Percentiles rank a stretch among this genome's conserved stretches.
These are phyloP conservation scores for Cladosporium sp. DNA, from an alignment of 2,329 filamentous ascomycete species.

Conservation along the genomic window DNA sequence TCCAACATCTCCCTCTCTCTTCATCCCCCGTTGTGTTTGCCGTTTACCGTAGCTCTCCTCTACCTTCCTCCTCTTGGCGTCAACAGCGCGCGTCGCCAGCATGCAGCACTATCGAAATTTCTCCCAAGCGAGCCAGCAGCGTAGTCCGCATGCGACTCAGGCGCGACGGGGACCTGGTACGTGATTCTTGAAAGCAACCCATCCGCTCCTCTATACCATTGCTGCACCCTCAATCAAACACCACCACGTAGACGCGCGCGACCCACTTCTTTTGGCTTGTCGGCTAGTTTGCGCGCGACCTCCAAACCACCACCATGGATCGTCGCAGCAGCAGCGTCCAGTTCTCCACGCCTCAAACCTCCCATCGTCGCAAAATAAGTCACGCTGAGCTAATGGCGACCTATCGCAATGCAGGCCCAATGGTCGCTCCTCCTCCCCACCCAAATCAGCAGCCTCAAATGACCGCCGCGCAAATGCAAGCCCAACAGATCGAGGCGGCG, in stretches of 20 bases:
- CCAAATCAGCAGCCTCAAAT: slow-evolving; percentile 53
- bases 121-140: slow-evolving; percentile 41
- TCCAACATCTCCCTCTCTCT: neutral
- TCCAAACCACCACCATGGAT: slow-evolving; percentile 6
- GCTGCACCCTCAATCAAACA: neutral
- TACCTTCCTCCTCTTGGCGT: slow-evolving; percentile 19
- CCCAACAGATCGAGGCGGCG: slow-evolving; percentile 46
- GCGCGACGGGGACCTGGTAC: slow-evolving; percentile 47
- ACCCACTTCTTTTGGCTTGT: slow-evolving; percentile 1
- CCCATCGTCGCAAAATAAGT: slow-evolving; percentile 45
- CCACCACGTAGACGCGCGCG: neutral
- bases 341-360: slow-evolving; percentile 13
- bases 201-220: neutral
- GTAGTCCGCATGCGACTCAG: slow-evolving; percentile 29
- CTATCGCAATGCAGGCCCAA: slow-evolving; percentile 48
- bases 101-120: slow-evolving; percentile 52
- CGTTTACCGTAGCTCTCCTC: slow-evolving; percentile 10
- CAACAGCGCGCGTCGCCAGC: slow-evolving; percentile 28
- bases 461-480: slow-evolving; percentile 46
- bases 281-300: slow-evolving; percentile 13
- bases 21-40: slow-evolving; percentile 3
- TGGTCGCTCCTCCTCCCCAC: slow-evolving; percentile 42
- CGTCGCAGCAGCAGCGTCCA: slow-evolving; percentile 16
- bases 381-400: slow-evolving; percentile 50
- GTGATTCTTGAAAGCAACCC: slow-evolving; percentile 16